Percentiles rank a stretch among this genome's conserved stretches.
These are phyloP conservation scores for Chlamydomonas urium DNA, from an alignment of 139 green algal species.

Conservation along the genomic window DNA sequence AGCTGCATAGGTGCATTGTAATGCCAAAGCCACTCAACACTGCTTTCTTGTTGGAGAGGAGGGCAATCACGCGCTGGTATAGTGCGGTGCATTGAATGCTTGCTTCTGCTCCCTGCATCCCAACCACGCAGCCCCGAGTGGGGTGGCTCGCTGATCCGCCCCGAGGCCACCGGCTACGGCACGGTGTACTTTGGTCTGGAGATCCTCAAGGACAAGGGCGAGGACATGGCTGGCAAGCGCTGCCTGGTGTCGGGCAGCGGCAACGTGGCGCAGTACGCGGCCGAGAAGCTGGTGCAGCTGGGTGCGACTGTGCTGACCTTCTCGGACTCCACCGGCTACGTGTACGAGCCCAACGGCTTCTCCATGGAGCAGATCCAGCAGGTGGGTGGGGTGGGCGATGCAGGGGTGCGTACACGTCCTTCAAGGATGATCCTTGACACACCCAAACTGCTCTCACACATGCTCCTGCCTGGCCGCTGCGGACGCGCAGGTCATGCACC, in stretches of 20 bases:
- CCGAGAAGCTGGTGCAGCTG: conserved; percentile 66
- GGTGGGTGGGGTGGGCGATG: conserved; percentile 1
- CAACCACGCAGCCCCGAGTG: conserved; percentile 60
- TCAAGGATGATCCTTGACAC: too few relatives aligned
- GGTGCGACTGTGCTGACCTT: conserved; percentile 64
- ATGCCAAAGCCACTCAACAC: too few relatives aligned
- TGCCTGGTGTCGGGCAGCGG: conserved; percentile 59
- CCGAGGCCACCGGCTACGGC: conserved; percentile 82
- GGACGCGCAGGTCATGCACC: conserved; percentile 45
- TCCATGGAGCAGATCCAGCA: conserved; percentile 48
- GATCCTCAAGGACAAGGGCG: conserved; percentile 41
- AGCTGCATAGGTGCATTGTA: too few relatives aligned
- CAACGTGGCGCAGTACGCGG: conserved; percentile 68
- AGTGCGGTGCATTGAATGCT: neutral
- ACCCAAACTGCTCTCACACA: too few relatives aligned
- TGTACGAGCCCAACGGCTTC: conserved; percentile 63
- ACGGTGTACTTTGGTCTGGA: conserved; percentile 69
- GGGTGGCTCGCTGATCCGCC: conserved; percentile 71
- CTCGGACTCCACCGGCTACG: conserved; percentile 56
- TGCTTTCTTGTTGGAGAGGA: too few relatives aligned
- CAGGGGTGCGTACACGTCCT: conserved; percentile 10
- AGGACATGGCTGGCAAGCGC: conserved; percentile 45
- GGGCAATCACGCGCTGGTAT: neutral
- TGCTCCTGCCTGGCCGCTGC: too few relatives aligned
- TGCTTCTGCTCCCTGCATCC: conserved; percentile 2